These are phyloP conservation scores for Chloranthus sessilifolius DNA, from an alignment of 164 flowering plant species.

Conservation along the genomic window DNA sequence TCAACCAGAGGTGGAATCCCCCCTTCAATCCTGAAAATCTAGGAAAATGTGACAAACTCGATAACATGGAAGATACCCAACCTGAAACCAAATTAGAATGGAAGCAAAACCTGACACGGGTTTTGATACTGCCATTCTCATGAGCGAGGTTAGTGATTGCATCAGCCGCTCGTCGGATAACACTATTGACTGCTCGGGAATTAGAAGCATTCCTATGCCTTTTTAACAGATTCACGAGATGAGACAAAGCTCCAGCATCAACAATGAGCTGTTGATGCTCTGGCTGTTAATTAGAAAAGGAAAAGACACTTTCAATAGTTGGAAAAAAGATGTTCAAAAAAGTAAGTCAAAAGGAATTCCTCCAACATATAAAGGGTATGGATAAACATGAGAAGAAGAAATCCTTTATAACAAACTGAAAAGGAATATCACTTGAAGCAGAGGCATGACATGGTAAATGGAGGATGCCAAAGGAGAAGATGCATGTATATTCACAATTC, in stretches of 20 bases:
- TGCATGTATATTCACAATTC: too few relatives aligned
- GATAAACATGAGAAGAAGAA: too few relatives aligned
- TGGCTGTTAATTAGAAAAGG: constrained; percentile 51
- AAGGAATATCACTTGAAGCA: too few relatives aligned
- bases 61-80: constrained; percentile 1
- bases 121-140: constrained; percentile 89
- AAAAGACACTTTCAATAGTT: not conserved
- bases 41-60: constrained; percentile 9
- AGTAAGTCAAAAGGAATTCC: too few relatives aligned
- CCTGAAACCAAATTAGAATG: constrained; percentile 4
- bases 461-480: too few relatives aligned
- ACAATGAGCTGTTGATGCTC: constrained; percentile 96
- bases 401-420: too few relatives aligned
- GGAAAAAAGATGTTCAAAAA: too few relatives aligned
- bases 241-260: constrained; percentile 86
- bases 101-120: constrained; percentile 71
- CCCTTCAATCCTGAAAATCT: constrained; percentile 68
- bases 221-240: constrained; percentile 75
- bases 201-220: constrained; percentile 44
- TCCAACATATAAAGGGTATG: too few relatives aligned
- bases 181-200: constrained; percentile 79
- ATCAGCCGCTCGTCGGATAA: constrained; percentile 94
- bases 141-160: constrained; percentile 99
- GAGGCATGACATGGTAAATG: too few relatives aligned
- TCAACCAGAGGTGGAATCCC: constrained; percentile 99